Evolutionary conservation across 805 yeast genomes (phyloP).

Genomic region (Zygoascus bituminiphila): DNA sequence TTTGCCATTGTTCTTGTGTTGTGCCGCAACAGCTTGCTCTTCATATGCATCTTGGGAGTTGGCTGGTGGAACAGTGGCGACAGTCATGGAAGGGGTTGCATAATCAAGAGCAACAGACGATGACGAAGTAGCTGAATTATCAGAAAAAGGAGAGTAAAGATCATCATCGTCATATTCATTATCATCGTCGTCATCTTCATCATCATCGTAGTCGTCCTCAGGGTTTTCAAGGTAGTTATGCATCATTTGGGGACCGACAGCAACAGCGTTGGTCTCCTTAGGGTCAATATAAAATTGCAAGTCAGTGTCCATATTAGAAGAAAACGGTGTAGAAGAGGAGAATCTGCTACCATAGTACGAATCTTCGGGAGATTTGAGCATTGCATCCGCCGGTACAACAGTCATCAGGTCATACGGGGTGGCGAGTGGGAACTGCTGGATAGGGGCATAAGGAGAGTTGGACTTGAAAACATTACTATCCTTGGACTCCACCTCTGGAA

Average conservation of each 20-base stretch:
- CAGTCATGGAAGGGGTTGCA: background rate
- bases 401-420: constrained; percentile 3
- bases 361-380: constrained; percentile 11
- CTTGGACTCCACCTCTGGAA: background rate
- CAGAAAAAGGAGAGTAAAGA: constrained; percentile 1
- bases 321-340: background rate
- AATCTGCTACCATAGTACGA: constrained; percentile 6
- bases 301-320: constrained; percentile 3
- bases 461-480: background rate
- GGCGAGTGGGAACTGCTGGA: background rate
- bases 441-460: constrained; percentile 2
- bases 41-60: background rate
- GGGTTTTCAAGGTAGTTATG: constrained; percentile 4
- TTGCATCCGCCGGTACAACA: constrained; percentile 5
- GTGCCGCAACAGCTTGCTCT: background rate
- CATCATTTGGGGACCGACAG: background rate
- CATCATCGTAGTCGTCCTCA: constrained; percentile 16
- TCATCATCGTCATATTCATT: constrained; percentile 11
- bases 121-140: background rate
- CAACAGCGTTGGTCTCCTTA: constrained; percentile 2
- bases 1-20: background rate
- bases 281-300: constrained; percentile 9
- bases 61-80: background rate
- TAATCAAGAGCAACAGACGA: constrained; percentile 13
- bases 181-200: constrained; percentile 19